phyloP scores from a whole-genome alignment of 805 yeast genomes.

The Barnettozyma wickerhamii region DNA sequence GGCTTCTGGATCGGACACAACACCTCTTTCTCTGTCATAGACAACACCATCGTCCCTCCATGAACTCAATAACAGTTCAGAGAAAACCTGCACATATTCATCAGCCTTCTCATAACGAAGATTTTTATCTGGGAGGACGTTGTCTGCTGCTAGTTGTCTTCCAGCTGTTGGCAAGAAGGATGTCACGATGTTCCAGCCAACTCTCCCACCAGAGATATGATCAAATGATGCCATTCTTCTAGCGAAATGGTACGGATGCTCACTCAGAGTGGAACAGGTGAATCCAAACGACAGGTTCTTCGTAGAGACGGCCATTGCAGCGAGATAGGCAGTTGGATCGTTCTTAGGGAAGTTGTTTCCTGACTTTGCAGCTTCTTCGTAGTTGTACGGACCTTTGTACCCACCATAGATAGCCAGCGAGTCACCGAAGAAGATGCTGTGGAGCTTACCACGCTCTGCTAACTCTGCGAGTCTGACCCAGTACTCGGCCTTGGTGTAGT shows the following conservation, averaged over 20 bases:
- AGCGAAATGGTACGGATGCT: slow-evolving; percentile 34
- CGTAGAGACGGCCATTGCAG: slow-evolving; percentile 37
- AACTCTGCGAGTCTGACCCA: slow-evolving; percentile 33
- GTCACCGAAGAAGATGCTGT: slow-evolving; percentile 34
- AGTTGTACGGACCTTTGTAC: slow-evolving; percentile 15
- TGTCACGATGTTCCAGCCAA: slow-evolving; percentile 39
- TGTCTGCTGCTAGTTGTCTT: slow-evolving; percentile 29
- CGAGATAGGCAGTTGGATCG: slow-evolving; percentile 34
- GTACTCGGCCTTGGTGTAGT: slow-evolving; percentile 21
- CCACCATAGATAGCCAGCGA: slow-evolving; percentile 34
- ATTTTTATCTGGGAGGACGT: slow-evolving; percentile 32
- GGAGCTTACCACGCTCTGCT: slow-evolving; percentile 32
- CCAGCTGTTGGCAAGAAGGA: slow-evolving; percentile 36
- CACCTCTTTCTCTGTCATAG: slow-evolving; percentile 19
- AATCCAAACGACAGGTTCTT: slow-evolving; percentile 32
- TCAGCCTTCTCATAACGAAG: slow-evolving; percentile 28
- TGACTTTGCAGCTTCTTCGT: slow-evolving; percentile 9
- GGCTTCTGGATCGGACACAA: slow-evolving; percentile 30
- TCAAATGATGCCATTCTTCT: slow-evolving; percentile 36
- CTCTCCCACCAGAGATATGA: slow-evolving; percentile 35
- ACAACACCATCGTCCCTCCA: slow-evolving; percentile 18
- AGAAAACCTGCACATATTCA: slow-evolving; percentile 3
- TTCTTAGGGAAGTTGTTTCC: slow-evolving; percentile 23
- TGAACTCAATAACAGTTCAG: slow-evolving; percentile 1
- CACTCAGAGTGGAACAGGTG: slow-evolving; percentile 35